These are phyloP conservation scores for Leptographium procerum DNA, from an alignment of 2,329 filamentous ascomycete genomes.

Conservation along the genomic window DNA sequence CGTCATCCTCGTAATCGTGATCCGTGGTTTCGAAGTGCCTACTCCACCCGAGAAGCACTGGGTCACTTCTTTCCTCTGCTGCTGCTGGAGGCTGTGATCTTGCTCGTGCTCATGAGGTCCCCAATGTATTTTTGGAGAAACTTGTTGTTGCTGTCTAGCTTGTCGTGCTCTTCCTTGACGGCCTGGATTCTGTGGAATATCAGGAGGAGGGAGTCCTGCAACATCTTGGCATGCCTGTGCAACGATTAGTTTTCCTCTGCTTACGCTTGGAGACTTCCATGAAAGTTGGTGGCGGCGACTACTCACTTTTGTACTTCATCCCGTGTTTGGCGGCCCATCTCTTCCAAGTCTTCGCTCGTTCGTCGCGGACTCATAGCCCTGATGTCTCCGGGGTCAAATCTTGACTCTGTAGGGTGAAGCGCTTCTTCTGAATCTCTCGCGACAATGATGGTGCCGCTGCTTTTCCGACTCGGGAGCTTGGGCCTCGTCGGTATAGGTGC, in stretches of 20 bases:
- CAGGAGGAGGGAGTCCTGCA: slow-evolving; percentile 81
- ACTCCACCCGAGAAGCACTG: neutral
- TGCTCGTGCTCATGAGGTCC: slow-evolving; percentile 80
- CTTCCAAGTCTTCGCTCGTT: slow-evolving; percentile 83
- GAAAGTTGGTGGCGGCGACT: neutral
- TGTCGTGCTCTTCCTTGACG: slow-evolving; percentile 89
- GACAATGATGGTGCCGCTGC: slow-evolving; percentile 73
- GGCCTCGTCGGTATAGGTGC: slow-evolving; percentile 49
- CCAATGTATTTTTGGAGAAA: slow-evolving; percentile 98
- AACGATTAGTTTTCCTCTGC: neutral
- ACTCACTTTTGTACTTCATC: slow-evolving; percentile 48
- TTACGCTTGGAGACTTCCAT: neutral
- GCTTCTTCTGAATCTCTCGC: slow-evolving; percentile 57
- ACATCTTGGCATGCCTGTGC: slow-evolving; percentile 68
- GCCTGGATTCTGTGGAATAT: slow-evolving; percentile 91
- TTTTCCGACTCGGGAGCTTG: slow-evolving; percentile 60
- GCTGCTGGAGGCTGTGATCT: slow-evolving; percentile 48
- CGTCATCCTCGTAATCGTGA: neutral
- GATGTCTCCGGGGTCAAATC: slow-evolving; percentile 79
- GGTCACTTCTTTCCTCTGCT: slow-evolving; percentile 41
- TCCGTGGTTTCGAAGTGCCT: neutral
- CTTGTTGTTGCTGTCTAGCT: slow-evolving; percentile 92
- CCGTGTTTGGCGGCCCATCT: slow-evolving; percentile 72
- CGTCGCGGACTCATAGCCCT: slow-evolving; percentile 88
- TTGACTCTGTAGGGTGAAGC: slow-evolving; percentile 60